A percentile compares a stretch with the other conserved stretches of the same genome.
Conservation (phyloP, 768 basidiomycete species). For the Termitomyces sp. region DNA sequence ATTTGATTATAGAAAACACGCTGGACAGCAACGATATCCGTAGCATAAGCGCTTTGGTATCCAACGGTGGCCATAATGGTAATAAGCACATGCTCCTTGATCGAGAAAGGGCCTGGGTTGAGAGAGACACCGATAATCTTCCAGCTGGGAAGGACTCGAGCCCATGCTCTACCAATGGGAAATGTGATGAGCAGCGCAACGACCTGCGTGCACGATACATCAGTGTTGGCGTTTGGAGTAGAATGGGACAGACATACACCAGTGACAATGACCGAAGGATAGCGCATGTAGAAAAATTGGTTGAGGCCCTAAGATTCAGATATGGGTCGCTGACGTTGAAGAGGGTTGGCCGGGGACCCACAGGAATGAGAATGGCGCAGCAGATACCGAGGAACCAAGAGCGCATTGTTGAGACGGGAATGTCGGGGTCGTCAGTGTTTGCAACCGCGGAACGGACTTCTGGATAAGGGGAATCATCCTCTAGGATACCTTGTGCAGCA, state of each 20-base stretch:
- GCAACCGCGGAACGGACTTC: slow-evolving; percentile 67
- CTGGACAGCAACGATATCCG: slow-evolving; percentile 74
- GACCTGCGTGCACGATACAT: slow-evolving; percentile 25
- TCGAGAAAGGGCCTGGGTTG: slow-evolving; percentile 67
- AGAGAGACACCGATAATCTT: slow-evolving; percentile 45
- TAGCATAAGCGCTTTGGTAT: slow-evolving; percentile 58
- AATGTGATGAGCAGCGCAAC: slow-evolving; percentile 68
- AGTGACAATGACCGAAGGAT: slow-evolving; percentile 58
- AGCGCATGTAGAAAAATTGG: slow-evolving; percentile 76
- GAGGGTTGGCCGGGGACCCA: slow-evolving; percentile 13
- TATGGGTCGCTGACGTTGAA: not conserved
- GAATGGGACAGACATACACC: slow-evolving; percentile 25
- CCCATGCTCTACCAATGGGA: slow-evolving; percentile 59
- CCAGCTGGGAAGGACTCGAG: slow-evolving; percentile 44
- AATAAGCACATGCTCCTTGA: slow-evolving; percentile 69
- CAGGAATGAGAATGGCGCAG: slow-evolving; percentile 60
- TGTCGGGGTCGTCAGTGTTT: slow-evolving; percentile 62
- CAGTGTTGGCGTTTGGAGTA: not conserved
- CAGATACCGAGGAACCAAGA: slow-evolving; percentile 68
- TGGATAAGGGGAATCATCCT: slow-evolving; percentile 70
- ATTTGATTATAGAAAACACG: slow-evolving; percentile 64
- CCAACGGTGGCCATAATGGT: slow-evolving; percentile 45
- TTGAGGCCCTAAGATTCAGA: slow-evolving; percentile 41
- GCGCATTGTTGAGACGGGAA: slow-evolving; percentile 58
- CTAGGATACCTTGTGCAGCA: slow-evolving; percentile 34